Evolutionary conservation across 2,329 filamentous ascomycete species (phyloP), one percentile per base, ranked within the genome.

Genomic region (Alternaria brassicae): DNA sequence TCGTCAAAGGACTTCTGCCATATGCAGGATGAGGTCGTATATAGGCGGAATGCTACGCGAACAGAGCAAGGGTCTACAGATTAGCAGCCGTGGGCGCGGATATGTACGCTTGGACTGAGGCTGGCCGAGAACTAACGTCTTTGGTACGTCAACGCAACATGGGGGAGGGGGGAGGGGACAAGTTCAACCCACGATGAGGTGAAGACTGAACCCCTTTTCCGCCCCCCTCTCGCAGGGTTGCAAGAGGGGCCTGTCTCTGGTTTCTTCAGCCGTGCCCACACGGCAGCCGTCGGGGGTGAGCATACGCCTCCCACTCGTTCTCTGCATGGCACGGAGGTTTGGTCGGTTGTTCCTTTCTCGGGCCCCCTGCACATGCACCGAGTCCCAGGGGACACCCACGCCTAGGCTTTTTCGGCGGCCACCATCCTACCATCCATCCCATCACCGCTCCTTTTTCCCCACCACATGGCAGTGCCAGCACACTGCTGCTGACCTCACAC

Each of bases 1-100:
- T 10, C 7, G 42, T 32, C 12, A 2, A 25, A 51, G 32, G 8
- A 30, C 23, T 34, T 34, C 2, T 42, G 21, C 30, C 34, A 37
- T 48, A n/a, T n/a, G n/a, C n/a, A 37, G 47, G 48, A 50, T 53
- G 34, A 23, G 34, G 19, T 47, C 42, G 57, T 19, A 58, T 56
- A 56, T 53, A 61, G 62, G 48, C 61, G 56, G 60, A 53, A 47
- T 48, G 53, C 45, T 61, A 60, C 27, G 58, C 58, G 60, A 60
- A 52, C 49, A 50, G 45, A 39, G 28, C 36, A 23, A 58, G 56
- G 56, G 56, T 54, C 42, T 40, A 50, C 49, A 48, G 49, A 48
- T 36, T 36, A 50, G 48, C 48, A 40, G 42, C 50, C 48, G 61
- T 63, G 53, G 58, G 56, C 23, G 51, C 51, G 51, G 51, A 55